Evolutionary conservation across 306 rosid genomes (phyloP).

Genomic region (Cucurbita argyrosperma): DNA sequence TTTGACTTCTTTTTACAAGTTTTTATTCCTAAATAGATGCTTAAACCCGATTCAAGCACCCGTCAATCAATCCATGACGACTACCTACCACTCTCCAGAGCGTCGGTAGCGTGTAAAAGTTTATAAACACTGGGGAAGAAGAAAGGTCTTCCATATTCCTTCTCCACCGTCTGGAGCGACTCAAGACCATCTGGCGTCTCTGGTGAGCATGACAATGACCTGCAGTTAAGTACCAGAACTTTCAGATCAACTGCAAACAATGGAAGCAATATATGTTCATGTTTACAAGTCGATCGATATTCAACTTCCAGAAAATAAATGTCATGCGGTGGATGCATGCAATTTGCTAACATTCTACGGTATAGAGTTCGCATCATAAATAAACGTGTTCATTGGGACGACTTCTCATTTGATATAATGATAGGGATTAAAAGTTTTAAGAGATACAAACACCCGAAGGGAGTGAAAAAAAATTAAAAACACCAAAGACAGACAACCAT

Average conservation of each 20-base stretch:
- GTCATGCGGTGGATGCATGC: background rate
- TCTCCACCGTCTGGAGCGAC: conserved; percentile 59
- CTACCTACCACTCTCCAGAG: conserved; percentile 50
- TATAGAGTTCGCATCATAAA: background rate
- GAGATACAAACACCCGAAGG: too few species aligned
- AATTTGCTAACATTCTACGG: background rate
- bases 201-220: conserved; percentile 92
- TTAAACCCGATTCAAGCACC: conserved; percentile 64
- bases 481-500: too few species aligned
- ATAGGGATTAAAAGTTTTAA: too few species aligned
- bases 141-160: conserved; percentile 41
- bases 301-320: background rate
- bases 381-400: background rate
- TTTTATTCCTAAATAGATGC: conserved; percentile 47
- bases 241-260: background rate
- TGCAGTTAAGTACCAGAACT: conserved; percentile 22
- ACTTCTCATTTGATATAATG: too few species aligned
- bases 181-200: conserved; percentile 49
- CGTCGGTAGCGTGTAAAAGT: conserved; percentile 26
- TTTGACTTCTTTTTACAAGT: background rate
- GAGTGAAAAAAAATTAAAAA: too few species aligned
- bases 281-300: background rate
- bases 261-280: background rate
- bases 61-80: conserved; percentile 42
- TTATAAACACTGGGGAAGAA: conserved; percentile 44